phyloP scores from a whole-genome alignment of 805 yeast species.

The Ogataea ganodermae region DNA sequence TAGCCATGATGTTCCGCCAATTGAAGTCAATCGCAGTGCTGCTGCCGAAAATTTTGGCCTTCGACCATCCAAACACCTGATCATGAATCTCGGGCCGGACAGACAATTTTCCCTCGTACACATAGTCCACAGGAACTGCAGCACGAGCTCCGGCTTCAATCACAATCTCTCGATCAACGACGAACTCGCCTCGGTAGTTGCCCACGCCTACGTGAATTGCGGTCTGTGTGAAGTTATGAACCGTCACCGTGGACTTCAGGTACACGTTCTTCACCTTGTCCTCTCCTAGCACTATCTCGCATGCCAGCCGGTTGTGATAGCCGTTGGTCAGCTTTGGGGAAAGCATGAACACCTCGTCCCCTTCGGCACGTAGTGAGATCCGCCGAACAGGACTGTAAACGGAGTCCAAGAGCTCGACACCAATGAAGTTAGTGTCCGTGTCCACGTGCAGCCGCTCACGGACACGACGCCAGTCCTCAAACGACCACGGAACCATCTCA shows the following conservation, averaged over 20 bases:
- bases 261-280: slow-evolving; percentile 79
- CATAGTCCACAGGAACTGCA: slow-evolving; percentile 76
- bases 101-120: slow-evolving; percentile 56
- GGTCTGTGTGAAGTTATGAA: slow-evolving; percentile 69
- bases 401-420: slow-evolving; percentile 59
- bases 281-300: slow-evolving; percentile 67
- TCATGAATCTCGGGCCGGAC: slow-evolving; percentile 60
- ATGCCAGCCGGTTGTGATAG: slow-evolving; percentile 72
- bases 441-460: slow-evolving; percentile 78
- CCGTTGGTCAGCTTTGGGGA: slow-evolving; percentile 50
- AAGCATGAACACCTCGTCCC: slow-evolving; percentile 73
- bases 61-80: slow-evolving; percentile 68
- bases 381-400: slow-evolving; percentile 54
- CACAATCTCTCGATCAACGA: slow-evolving; percentile 34
- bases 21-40: slow-evolving; percentile 34
- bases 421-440: slow-evolving; percentile 59
- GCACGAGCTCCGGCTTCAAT: slow-evolving; percentile 57
- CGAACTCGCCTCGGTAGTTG: slow-evolving; percentile 33
- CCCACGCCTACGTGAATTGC: slow-evolving; percentile 47
- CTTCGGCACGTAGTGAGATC: slow-evolving; percentile 76
- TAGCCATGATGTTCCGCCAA: slow-evolving; percentile 63
- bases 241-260: slow-evolving; percentile 72
- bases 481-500: slow-evolving; percentile 75
- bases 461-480: slow-evolving; percentile 88
- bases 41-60: slow-evolving; percentile 37